These are phyloP conservation scores for Uromyces viciae-fabae DNA, from an alignment of 1,284 basidiomycete species.

Conservation along the genomic window DNA sequence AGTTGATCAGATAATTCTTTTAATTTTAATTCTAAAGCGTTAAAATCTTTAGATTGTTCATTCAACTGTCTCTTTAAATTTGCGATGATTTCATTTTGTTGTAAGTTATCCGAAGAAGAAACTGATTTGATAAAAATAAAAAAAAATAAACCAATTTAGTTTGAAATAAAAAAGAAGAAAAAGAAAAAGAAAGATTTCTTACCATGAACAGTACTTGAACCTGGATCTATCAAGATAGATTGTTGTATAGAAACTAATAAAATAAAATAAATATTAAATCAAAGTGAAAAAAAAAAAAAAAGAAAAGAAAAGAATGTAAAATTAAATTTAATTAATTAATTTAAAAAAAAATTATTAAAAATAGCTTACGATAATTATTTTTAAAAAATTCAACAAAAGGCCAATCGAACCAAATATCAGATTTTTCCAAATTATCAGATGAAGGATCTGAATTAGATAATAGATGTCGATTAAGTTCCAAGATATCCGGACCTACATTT, in stretches of 20 bases:
- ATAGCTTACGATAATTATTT: slow-evolving; percentile 79
- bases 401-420: slow-evolving; percentile 95
- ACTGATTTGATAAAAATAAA: slow-evolving; percentile 33
- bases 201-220: slow-evolving; percentile 52
- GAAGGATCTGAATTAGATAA: slow-evolving; percentile 50
- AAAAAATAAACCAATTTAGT: neutral
- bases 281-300: neutral
- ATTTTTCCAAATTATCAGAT: slow-evolving; percentile 58
- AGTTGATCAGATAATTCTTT: slow-evolving; percentile 54
- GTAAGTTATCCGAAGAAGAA: slow-evolving; percentile 65
- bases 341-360: neutral
- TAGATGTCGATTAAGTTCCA: slow-evolving; percentile 46
- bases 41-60: slow-evolving; percentile 72
- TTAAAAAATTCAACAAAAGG: slow-evolving; percentile 99
- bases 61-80: slow-evolving; percentile 75
- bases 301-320: slow-evolving; percentile 45
- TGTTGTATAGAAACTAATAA: slow-evolving; percentile 59
- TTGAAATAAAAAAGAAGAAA: too few species aligned
- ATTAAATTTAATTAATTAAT: slow-evolving; percentile 15
- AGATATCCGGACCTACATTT: slow-evolving; percentile 73
- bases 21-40: slow-evolving; percentile 58
- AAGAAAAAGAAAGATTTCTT: too few species aligned
- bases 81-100: slow-evolving; percentile 71
- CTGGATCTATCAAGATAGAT: slow-evolving; percentile 60
- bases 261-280: slow-evolving; percentile 13